Base-by-base conservation (phyloP, 1,139 yeast genomes). In the Kazachstania sp. region DNA sequence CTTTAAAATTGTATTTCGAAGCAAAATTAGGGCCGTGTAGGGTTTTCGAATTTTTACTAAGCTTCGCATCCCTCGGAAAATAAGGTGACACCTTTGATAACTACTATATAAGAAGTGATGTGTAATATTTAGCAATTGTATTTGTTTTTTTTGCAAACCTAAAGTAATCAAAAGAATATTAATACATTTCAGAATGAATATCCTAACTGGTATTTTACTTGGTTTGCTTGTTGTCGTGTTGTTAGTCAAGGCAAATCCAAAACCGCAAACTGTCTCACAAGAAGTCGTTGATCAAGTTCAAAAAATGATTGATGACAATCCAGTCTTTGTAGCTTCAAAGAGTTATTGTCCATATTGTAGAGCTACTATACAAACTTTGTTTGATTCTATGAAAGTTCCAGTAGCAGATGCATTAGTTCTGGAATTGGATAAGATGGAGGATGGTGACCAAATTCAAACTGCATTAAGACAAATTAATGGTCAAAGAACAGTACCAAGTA, bases 401-500 rank as follows among this genome's bases (percentile, higher is more conserved):
- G 49, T 51, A 31, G 68, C 67, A 50, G 77, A 81, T 46, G 84
- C 85, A 30, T 73, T 74, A 55, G 72, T 84, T 41, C 54, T 84
- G 52, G 90, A 86, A 65, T 74, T 86, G 63, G 86, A 86, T 66
- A 63, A 65, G 44, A 60, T 70, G 49, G 60, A 62, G 19, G 81
- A 81, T 41, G 88, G 88, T 31, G 62, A 64, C 15, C 81, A 73
- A 20, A 78, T 90, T 57, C 97, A 90, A 71, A 81, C 75, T 43
- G 95, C 92, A 49, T 74, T 92, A 54, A 65, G 63, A 43, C 80
- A 83, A 61, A 66, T 86, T 53, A 83, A 95, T 39, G 95, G 95
- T 51, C 97, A 90, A 72, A 75, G 79, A 57, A 87, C 97, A 39
- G 97, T 92, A 50, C 98, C 98, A 53, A 87, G 84, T 67, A 77